Base-by-base conservation (phyloP, 352 stramenopile genomes). In the Globisporangium cylindrosporum region DNA sequence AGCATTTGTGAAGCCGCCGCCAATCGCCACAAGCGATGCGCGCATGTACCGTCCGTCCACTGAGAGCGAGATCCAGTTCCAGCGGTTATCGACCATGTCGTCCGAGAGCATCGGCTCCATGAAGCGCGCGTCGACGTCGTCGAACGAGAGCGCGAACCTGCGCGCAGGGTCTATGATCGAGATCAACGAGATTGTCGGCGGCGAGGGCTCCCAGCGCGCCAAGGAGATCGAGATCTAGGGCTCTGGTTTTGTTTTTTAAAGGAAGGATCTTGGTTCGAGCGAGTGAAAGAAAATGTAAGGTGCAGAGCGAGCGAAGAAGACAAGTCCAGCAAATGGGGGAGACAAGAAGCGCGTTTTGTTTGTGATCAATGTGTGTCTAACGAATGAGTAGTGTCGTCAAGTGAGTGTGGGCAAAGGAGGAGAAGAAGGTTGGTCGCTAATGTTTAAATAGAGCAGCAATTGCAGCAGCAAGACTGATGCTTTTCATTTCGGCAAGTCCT, bases 221-320 rank as follows among this genome's bases (percentile, higher is more conserved):
- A 72, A 69, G 49, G 68, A 73, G 63, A 73, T 73, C 41, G 67
- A 73, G 55, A 73, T 73, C 36, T 73, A 65, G 53, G 51, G 14
- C 20, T 34, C 51, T 9, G 49, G 49, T 3, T 56, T 32, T 1
- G n/a, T 15, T 18, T 22, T 7, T 55, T 55, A 4, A 12, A 20
- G 15, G 22, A 34, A 49, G 15, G 41, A 48, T 48, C 38, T 14
- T 48, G 38, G 12, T 48, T 48, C 4, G 38, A 48, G 14, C 3
- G 38, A 48, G 4, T 15, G 38, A n/a, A 20, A 48, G 10, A 6
- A 20, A 43, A 43, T 15, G 36, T 10, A 43, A 15, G 12, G 38
- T 15, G 38, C 18, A 48, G 38, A 48, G 4, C 29, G 4, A 32
- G 29, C 29, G 29, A 32, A 32, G 38, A 48, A 48, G 38, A 48